Evolutionary conservation across 2,329 filamentous ascomycete species (phyloP), one percentile per base, ranked within the genome.

Genomic region (Fonsecaea monophora): DNA sequence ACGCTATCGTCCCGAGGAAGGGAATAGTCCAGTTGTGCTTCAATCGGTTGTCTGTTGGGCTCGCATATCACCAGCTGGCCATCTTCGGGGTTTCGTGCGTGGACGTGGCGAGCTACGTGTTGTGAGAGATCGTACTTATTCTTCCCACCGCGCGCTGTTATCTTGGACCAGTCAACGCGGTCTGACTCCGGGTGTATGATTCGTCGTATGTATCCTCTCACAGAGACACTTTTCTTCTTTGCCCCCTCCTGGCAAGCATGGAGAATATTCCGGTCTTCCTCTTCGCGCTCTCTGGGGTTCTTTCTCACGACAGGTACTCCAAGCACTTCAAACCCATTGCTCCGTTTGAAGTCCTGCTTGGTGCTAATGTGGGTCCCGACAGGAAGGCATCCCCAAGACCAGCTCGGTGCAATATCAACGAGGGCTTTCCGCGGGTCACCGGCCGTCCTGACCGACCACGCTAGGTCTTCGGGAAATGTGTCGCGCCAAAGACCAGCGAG

Each of bases 311-410:
- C 12, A 5, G 40, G 10, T 21, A 4, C 42, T 25, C 7, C 35
- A 13, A 60, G 40, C 7, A 60, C 9, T 5, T 21, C 21, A 60
- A 60, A 60, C 34, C 30, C 32, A 9, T 37, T 48, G 25, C 25
- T 25, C 4, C 15, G 30, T 8, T 21, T n/a, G 42, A 60, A 60
- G 32, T 13, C 3, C 4, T 60, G 38, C 42, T 60, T 60, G 3
- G 30, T 25, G 18, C 32, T 60, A 10, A 60, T 35, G 9, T 18
- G 15, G n/a, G 35, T 37, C n/a, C 42, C 18, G 32, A 50, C 40
- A 35, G 58, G 58, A 13, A 60, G 58, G 10, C 42, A 60, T 30
- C 42, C 58, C 58, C 58, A 60, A 10, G 58, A 60, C 58, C 58
- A 60, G 42, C 40, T 60, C 25, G 58, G 58, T 2, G 58, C 58